phyloP scores from a whole-genome alignment of 2,329 filamentous ascomycete genomes.

The Fusarium austroafricanum region DNA sequence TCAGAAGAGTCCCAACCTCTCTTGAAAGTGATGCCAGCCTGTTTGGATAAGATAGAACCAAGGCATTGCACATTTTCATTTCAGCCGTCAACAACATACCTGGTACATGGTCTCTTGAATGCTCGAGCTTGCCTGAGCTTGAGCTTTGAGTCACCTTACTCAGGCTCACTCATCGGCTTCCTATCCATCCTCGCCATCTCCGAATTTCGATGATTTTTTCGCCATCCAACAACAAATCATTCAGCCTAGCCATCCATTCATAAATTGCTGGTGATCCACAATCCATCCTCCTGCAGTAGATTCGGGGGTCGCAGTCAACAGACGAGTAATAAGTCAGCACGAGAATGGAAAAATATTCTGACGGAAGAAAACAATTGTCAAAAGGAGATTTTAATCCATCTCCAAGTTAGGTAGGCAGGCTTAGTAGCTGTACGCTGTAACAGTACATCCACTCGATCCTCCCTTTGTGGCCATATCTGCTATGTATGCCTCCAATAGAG shows the following conservation, averaged over 20 bases:
- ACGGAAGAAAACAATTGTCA: not conserved
- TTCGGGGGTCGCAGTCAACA: slow-evolving; percentile 1
- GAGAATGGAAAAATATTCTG: slow-evolving; percentile 21
- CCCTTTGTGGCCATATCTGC: slow-evolving; percentile 3
- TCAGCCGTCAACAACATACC: slow-evolving; percentile 14
- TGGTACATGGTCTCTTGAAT: slow-evolving; percentile 6
- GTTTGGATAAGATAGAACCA: slow-evolving; percentile 8
- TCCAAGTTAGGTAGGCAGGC: not conserved
- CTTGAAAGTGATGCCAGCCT: slow-evolving; percentile 8
- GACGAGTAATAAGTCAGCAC: slow-evolving; percentile 26
- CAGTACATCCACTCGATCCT: slow-evolving; percentile 9
- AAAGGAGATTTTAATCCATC: not conserved
- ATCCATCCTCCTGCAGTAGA: slow-evolving; percentile 31
- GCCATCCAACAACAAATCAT: slow-evolving; percentile 14
- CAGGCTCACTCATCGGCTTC: slow-evolving; percentile 15
- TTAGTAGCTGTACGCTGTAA: slow-evolving; percentile 1
- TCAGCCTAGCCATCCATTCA: slow-evolving; percentile 9
- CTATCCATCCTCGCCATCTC: slow-evolving; percentile 6
- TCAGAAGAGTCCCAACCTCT: slow-evolving; percentile 26
- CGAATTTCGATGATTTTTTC: slow-evolving; percentile 23
- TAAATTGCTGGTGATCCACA: not conserved
- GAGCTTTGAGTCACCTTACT: slow-evolving; percentile 29
- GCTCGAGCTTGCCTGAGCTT: slow-evolving; percentile 6
- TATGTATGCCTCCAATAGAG: too few species aligned
- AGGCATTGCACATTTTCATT: slow-evolving; percentile 31